A percentile compares a stretch with the other conserved stretches of the same genome.
Conservation (phyloP, 768 basidiomycete species). For the Pleurotus citrinopileatus region DNA sequence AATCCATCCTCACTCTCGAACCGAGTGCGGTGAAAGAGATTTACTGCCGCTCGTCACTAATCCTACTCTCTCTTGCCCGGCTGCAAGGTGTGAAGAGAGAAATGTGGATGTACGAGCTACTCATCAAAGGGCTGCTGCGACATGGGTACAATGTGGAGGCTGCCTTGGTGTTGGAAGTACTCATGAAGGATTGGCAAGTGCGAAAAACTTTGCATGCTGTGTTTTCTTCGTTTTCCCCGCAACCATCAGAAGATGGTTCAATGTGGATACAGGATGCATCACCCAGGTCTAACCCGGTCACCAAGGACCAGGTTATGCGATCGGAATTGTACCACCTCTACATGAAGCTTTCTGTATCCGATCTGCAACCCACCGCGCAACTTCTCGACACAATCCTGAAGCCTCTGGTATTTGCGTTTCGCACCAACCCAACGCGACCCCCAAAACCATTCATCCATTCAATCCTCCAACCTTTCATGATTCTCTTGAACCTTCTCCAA, state of each 20-base stretch:
- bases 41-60: neutral
- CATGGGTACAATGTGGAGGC: neutral
- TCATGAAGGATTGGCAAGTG: conserved; percentile 4
- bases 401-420: neutral
- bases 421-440: neutral
- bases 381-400: neutral
- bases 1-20: neutral
- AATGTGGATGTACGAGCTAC: conserved; percentile 4
- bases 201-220: neutral
- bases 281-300: neutral
- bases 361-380: neutral
- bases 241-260: neutral
- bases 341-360: neutral
- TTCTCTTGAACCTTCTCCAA: neutral
- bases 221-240: neutral
- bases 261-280: neutral
- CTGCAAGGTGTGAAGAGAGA: conserved; percentile 1
- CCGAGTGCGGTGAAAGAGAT: neutral
- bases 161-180: neutral
- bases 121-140: neutral
- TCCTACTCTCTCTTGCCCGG: conserved; percentile 1
- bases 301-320: neutral
- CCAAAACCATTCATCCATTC: neutral
- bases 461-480: neutral
- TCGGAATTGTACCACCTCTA: neutral